Percentiles rank a stretch among this genome's conserved stretches.
phyloP scores from a whole-genome alignment of 352 stramenopile genomes.

The Blastocystis sp. region DNA sequence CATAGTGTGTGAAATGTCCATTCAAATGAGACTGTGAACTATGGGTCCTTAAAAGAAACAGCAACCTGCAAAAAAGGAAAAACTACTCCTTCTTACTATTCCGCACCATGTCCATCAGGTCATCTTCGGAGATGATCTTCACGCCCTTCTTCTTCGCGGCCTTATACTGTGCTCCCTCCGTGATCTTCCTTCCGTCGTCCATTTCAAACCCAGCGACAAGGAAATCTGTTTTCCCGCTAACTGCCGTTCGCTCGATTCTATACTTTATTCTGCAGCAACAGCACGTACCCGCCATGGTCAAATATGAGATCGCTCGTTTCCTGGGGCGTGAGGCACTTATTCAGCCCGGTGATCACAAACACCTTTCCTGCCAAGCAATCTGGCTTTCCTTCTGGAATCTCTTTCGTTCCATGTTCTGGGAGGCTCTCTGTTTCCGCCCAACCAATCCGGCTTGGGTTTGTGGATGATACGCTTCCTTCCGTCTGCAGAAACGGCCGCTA shows the following conservation, averaged over 20 bases:
- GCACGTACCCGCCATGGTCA: slow-evolving; percentile 63
- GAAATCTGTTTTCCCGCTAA: slow-evolving; percentile 67
- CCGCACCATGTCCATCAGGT: slow-evolving; percentile 61
- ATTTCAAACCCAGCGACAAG: slow-evolving; percentile 67
- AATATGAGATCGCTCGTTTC: slow-evolving; percentile 68
- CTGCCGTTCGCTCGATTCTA: slow-evolving; percentile 53
- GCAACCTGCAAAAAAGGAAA: not conserved
- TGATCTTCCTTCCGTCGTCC: slow-evolving; percentile 60
- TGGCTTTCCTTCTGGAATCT: slow-evolving; percentile 54
- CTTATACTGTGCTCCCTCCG: slow-evolving; percentile 64
- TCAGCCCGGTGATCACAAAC: slow-evolving; percentile 59
- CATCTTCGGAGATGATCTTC: slow-evolving; percentile 66
- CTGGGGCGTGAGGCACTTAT: slow-evolving; percentile 34
- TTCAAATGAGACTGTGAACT: too few relatives aligned
- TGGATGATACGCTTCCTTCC: slow-evolving; percentile 51
- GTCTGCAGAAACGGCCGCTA: not conserved
- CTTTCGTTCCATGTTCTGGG: slow-evolving; percentile 57
- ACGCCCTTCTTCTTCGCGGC: slow-evolving; percentile 48
- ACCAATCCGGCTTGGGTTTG: slow-evolving; percentile 42
- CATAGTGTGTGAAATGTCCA: too few relatives aligned
- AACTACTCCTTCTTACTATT: slow-evolving; percentile 55
- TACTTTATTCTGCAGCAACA: not conserved
- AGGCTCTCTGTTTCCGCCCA: slow-evolving; percentile 16
- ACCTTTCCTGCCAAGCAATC: slow-evolving; percentile 47
- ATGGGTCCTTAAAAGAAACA: not conserved